phyloP scores from a whole-genome alignment of 2,329 filamentous ascomycete species.

The Alternaria brassicicola region DNA sequence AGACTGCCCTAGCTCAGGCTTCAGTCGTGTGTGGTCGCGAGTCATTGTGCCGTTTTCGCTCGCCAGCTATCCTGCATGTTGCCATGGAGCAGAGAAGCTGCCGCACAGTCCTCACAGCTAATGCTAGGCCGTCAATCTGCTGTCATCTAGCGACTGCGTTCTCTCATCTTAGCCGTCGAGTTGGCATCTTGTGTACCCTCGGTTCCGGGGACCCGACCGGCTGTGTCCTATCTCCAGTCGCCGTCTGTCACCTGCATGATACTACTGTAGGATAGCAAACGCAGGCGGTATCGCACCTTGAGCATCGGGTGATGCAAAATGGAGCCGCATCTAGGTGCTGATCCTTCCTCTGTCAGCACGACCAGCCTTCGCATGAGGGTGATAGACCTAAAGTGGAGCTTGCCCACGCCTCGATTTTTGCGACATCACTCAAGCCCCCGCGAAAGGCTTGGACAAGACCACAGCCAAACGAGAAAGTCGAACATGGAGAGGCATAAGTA shows the following conservation, averaged over 20 bases:
- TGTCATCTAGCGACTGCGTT: conserved; percentile 15
- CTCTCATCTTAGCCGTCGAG: conserved; percentile 9
- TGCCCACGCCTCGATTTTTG: background rate
- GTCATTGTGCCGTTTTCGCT: conserved; percentile 13
- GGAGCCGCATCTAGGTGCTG: conserved; percentile 14
- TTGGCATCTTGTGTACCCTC: conserved; percentile 16
- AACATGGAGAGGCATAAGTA: conserved; percentile 4
- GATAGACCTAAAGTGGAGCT: conserved; percentile 5
- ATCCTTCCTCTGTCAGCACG: conserved; percentile 18
- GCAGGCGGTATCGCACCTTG: conserved; percentile 12
- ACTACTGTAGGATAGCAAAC: conserved; percentile 13
- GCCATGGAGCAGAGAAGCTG: conserved; percentile 4
- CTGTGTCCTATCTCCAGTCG: conserved; percentile 18
- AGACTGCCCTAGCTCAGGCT: conserved; percentile 10
- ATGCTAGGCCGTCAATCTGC: conserved; percentile 21
- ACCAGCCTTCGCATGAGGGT: conserved; percentile 28
- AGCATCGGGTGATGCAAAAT: conserved; percentile 14
- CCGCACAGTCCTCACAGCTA: conserved; percentile 3
- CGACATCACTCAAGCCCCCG: background rate
- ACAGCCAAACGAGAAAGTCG: background rate
- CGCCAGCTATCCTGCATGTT: background rate
- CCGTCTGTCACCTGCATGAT: conserved; percentile 16
- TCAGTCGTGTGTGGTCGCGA: conserved; percentile 1
- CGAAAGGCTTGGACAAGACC: background rate
- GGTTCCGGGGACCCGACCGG: conserved; percentile 9